phyloP scores from a whole-genome alignment of 225 moss, liverwort and hornwort species.

The Climacium dendroides region DNA sequence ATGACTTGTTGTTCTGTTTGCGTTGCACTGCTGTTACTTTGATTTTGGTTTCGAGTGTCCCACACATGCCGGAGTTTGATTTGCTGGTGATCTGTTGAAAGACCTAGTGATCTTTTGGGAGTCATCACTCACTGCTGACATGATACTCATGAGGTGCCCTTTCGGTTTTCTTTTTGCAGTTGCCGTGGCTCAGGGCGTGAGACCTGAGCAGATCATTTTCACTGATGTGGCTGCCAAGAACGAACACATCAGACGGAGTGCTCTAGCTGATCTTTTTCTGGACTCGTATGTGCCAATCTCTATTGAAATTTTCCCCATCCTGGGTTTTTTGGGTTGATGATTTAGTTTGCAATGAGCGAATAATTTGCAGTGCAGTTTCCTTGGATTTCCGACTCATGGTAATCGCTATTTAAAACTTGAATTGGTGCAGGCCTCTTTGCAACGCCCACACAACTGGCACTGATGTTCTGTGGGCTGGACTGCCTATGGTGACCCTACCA shows the following conservation, averaged over 20 bases:
- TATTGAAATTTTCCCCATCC: neutral
- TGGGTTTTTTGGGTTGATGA: neutral
- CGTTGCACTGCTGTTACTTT: neutral
- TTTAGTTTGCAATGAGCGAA: neutral
- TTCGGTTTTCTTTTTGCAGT: slow-evolving; percentile 20
- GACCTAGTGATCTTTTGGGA: neutral
- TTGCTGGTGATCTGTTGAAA: neutral
- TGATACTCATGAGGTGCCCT: neutral
- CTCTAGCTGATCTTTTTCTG: slow-evolving; percentile 84
- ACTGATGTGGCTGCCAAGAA: slow-evolving; percentile 98
- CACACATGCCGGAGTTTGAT: neutral
- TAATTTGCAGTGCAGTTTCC: neutral
- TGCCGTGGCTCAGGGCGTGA: slow-evolving; percentile 87
- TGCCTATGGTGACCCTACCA: slow-evolving; percentile 96
- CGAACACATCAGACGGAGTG: slow-evolving; percentile 89
- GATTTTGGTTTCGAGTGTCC: neutral
- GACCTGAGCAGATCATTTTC: slow-evolving; percentile 90
- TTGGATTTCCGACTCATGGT: neutral
- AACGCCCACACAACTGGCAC: slow-evolving; percentile 99
- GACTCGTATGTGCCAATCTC: slow-evolving; percentile 57
- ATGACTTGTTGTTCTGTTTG: neutral
- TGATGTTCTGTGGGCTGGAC: slow-evolving; percentile 97
- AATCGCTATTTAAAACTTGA: neutral
- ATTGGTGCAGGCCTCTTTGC: slow-evolving; percentile 75
- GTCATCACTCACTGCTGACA: neutral